Evolutionary conservation across 495 filamentous ascomycete genomes (phyloP).

Genomic region (Massariosphaeria phaeospora): DNA sequence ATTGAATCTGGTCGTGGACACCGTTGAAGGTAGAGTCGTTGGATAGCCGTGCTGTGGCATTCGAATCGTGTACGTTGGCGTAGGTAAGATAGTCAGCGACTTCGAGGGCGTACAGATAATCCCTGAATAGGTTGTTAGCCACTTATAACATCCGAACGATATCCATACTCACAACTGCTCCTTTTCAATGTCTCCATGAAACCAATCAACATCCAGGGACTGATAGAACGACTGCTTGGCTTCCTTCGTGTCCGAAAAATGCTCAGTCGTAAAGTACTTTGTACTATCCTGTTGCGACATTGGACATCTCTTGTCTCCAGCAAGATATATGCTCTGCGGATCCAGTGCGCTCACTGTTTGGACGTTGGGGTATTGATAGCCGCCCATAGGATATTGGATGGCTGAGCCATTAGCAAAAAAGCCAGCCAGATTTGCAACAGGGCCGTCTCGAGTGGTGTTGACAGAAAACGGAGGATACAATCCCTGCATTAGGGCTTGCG

Average conservation of each 20-base stretch:
- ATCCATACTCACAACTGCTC: slow-evolving; percentile 21
- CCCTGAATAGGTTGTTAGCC: slow-evolving; percentile 15
- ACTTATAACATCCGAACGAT: neutral
- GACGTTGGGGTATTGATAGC: slow-evolving; percentile 70
- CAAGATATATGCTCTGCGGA: slow-evolving; percentile 52
- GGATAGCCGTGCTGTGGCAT: slow-evolving; percentile 49
- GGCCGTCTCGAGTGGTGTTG: slow-evolving; percentile 39
- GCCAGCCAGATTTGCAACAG: slow-evolving; percentile 38
- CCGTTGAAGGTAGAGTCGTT: slow-evolving; percentile 30
- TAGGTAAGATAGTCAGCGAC: slow-evolving; percentile 76
- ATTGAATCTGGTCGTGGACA: slow-evolving; percentile 53
- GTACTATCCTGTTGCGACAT: slow-evolving; percentile 23
- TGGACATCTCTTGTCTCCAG: slow-evolving; percentile 55
- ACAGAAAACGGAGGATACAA: slow-evolving; percentile 65
- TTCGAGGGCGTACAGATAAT: slow-evolving; percentile 53
- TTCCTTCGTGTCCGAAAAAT: slow-evolving; percentile 28
- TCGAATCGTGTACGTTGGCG: slow-evolving; percentile 60
- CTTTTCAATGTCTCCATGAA: slow-evolving; percentile 4
- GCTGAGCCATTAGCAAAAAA: slow-evolving; percentile 56
- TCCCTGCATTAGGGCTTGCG: slow-evolving; percentile 73
- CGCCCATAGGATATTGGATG: slow-evolving; percentile 56
- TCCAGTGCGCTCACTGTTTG: slow-evolving; percentile 49
- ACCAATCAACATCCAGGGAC: slow-evolving; percentile 1
- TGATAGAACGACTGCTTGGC: slow-evolving; percentile 4
- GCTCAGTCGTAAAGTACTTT: slow-evolving; percentile 39